Evolutionary conservation across 2,329 filamentous ascomycete genomes (phyloP), one percentile per base, ranked within the genome.

Genomic region (Fusarium globosum): DNA sequence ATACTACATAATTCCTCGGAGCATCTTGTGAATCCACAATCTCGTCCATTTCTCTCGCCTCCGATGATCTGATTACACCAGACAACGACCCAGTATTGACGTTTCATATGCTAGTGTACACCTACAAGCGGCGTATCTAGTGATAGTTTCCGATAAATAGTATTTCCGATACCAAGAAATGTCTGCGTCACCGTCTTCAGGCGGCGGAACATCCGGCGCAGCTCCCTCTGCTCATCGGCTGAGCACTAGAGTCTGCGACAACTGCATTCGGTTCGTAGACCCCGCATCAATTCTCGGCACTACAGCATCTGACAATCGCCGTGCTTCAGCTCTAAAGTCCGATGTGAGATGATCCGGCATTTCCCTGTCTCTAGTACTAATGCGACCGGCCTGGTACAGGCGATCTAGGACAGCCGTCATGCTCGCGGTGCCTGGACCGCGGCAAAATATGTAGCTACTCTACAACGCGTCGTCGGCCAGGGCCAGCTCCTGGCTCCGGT

Each of bases 241-340:
- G n/a, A 53, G 49, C 10, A 53, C 49, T 13, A 57, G 53, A 45
- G 53, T 57, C 7, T 57, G 53, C 4, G 53, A 57, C n/a, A 57
- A 57, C 8, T 57, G 53, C 3, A 57, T 57, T 23, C 38, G 53
- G 53, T 57, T 45, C 2, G 53, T 56, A 13, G 6, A 20, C 36
- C 38, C 23, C 49, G 33, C 33, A 38, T 13, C 5, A 3, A 7
- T 2, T 16, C 23, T 26, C 33, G 33, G 18, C 18, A 9, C 14
- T 20, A 16, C 5, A n/a, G 11, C 2, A 15, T 21, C 49, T 53
- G 2, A 38, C 3, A 53, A 21, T 38, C 11, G 13, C 49, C 33
- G 10, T 16, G 0, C 8, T 8, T 4, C 23, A 53, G 49, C 5
- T 53, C 49, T 1, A 53, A 53, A 53, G 49, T 53, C 33, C 33